phyloP scores from a whole-genome alignment of 768 basidiomycete genomes.

The Leccinum uliginosum region DNA sequence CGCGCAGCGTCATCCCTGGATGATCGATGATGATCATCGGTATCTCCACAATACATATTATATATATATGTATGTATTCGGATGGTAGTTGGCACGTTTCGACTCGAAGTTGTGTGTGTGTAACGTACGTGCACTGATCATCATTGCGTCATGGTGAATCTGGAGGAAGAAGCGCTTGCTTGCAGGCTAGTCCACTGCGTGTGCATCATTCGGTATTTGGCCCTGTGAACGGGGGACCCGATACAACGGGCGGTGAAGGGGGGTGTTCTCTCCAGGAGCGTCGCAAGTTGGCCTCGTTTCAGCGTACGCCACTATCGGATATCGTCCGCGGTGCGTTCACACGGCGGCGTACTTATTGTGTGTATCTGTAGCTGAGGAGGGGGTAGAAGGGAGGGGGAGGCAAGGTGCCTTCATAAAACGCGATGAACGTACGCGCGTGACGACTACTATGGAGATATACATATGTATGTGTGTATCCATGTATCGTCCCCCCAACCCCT shows the following conservation, averaged over 20 bases:
- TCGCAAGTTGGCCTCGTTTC: slow-evolving; percentile 4
- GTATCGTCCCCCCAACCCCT: background rate
- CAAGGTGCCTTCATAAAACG: slow-evolving; percentile 17
- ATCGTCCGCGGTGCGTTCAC: slow-evolving; percentile 15
- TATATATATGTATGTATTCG: background rate
- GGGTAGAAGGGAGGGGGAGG: background rate
- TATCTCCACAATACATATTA: background rate
- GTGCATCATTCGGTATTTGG: background rate
- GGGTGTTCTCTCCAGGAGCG: background rate
- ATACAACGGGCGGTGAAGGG: background rate
- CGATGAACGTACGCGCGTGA: slow-evolving; percentile 1
- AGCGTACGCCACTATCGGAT: slow-evolving; percentile 14
- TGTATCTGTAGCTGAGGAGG: background rate
- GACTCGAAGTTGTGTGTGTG: background rate
- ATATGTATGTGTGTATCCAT: background rate
- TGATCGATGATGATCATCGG: slow-evolving; percentile 6
- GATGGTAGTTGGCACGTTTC: background rate
- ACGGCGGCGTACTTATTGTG: slow-evolving; percentile 11
- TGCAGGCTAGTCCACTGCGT: background rate
- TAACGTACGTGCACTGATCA: background rate
- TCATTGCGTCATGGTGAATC: background rate
- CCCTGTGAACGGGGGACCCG: background rate
- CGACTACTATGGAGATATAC: background rate
- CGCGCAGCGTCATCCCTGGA: slow-evolving; percentile 1
- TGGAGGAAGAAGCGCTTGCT: background rate